Percentiles rank a stretch among this genome's conserved stretches.
Conservation (phyloP, 148 eudicot species). For the Rhododendron ferrugineum region DNA sequence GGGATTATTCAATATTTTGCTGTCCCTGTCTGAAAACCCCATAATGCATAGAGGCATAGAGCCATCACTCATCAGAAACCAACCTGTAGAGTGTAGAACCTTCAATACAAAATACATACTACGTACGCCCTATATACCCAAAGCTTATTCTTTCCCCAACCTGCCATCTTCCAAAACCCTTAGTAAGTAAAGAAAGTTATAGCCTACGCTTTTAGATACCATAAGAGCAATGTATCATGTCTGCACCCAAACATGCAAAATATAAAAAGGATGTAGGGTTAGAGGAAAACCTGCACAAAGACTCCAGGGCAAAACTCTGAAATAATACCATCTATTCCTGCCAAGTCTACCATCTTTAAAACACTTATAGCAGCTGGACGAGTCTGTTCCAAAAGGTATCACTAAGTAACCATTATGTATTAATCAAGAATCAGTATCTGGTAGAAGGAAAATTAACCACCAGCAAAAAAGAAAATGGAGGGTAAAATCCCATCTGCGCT, state of each 20-base stretch:
- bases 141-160: not conserved
- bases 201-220: not conserved
- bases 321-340: constrained; percentile 65
- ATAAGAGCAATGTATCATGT: not conserved
- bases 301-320: constrained; percentile 86
- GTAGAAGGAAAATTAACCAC: not conserved
- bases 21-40: not conserved
- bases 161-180: not conserved
- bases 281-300: constrained; percentile 64
- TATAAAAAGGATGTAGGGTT: constrained; percentile 1
- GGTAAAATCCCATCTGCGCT: not conserved
- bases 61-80: not conserved
- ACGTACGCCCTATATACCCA: not conserved
- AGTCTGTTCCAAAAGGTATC: constrained; percentile 38
- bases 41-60: not conserved
- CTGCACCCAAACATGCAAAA: not conserved
- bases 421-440: not conserved
- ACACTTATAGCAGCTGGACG: constrained; percentile 66
- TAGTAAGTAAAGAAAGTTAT: not conserved
- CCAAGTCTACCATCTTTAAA: constrained; percentile 64
- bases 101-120: too few species aligned
- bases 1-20: not conserved
- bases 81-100: not conserved
- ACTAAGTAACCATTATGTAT: not conserved
- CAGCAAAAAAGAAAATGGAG: constrained; percentile 1